These are phyloP conservation scores for Neoscytalidium dimidiatum DNA, from an alignment of 2,329 filamentous ascomycete genomes.

Conservation along the genomic window DNA sequence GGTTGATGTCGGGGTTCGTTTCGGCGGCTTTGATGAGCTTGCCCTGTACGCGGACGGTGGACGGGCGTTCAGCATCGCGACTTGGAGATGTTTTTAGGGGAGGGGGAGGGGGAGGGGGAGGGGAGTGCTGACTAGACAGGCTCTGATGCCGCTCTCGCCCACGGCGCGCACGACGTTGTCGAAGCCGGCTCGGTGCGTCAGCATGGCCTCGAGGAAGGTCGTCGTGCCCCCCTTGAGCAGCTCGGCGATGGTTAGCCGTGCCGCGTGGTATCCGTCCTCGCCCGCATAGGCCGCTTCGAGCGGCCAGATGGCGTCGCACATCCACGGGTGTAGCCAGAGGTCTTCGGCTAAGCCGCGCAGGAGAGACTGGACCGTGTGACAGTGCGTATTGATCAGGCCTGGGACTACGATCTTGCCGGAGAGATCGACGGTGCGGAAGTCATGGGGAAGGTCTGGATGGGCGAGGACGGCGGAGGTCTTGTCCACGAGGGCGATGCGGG, in stretches of 20 bases:
- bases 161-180: conserved; percentile 32
- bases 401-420: conserved; percentile 36
- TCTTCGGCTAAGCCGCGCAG: conserved; percentile 35
- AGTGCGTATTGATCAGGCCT: conserved; percentile 40
- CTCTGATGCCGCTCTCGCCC: conserved; percentile 36
- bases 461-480: conserved; percentile 37
- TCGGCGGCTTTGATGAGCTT: conserved; percentile 42
- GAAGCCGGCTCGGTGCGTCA: conserved; percentile 34
- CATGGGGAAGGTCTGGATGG: background rate
- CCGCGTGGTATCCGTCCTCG: conserved; percentile 37
- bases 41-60: conserved; percentile 24
- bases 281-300: conserved; percentile 37
- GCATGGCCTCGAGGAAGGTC: conserved; percentile 40
- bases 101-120: background rate
- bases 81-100: too few species aligned
- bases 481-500: conserved; percentile 47
- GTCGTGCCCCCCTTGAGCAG: conserved; percentile 43
- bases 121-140: conserved; percentile 27
- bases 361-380: conserved; percentile 38
- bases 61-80: too few species aligned
- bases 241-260: conserved; percentile 37
- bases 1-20: conserved; percentile 34
- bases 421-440: conserved; percentile 29
- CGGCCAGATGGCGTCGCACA: conserved; percentile 40
- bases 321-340: conserved; percentile 28